phyloP scores from a whole-genome alignment of 805 yeast species.

The Zygoascus biomembranicola region DNA sequence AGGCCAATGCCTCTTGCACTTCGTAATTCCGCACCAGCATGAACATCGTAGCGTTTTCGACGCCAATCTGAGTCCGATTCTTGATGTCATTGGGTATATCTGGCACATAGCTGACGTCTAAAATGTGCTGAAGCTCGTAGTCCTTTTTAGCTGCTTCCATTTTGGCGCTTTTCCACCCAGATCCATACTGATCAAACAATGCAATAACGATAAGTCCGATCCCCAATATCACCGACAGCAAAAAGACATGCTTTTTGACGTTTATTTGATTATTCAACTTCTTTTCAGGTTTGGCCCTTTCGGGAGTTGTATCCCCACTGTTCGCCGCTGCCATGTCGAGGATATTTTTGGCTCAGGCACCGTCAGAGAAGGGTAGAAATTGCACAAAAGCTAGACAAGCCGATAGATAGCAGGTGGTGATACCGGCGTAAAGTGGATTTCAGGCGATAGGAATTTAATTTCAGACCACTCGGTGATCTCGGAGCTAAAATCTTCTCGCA shows the following conservation, averaged over 20 bases:
- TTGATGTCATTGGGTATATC: conserved; percentile 11
- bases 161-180: background rate
- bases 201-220: background rate
- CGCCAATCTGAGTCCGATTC: conserved; percentile 35
- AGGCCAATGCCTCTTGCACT: conserved; percentile 57
- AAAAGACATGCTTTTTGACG: background rate
- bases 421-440: too few species aligned
- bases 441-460: too few species aligned
- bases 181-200: background rate
- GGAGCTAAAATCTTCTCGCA: too few species aligned
- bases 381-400: too few species aligned
- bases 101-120: conserved; percentile 14
- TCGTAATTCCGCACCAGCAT: conserved; percentile 86
- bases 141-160: background rate
- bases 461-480: too few species aligned
- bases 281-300: too few species aligned
- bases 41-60: conserved; percentile 75
- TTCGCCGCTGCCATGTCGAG: too few species aligned
- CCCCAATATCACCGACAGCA: background rate
- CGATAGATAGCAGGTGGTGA: too few species aligned
- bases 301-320: too few species aligned
- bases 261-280: background rate
- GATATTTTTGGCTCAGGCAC: too few species aligned
- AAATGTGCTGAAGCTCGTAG: background rate
- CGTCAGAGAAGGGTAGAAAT: too few species aligned